Conservation (phyloP, 306 rosid genomes). For the Prunus mume region DNA sequence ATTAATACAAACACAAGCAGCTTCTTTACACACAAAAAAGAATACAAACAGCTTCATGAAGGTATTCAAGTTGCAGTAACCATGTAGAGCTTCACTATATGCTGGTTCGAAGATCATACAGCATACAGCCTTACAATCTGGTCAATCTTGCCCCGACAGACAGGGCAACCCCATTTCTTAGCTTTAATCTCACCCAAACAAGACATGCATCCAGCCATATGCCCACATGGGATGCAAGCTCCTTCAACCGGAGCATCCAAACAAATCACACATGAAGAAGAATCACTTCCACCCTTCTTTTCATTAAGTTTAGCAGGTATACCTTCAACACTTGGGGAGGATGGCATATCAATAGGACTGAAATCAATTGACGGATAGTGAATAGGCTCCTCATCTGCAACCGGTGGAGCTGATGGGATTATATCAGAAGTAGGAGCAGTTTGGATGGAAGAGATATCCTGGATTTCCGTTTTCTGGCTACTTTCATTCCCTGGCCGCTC, state of each 20-base stretch:
- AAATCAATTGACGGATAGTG: constrained; percentile 78
- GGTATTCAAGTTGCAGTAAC: constrained; percentile 13
- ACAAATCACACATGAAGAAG: constrained; percentile 73
- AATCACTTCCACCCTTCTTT: constrained; percentile 34
- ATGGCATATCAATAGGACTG: constrained; percentile 51
- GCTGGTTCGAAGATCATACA: constrained; percentile 49
- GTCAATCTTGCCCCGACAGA: constrained; percentile 84
- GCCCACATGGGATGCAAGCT: constrained; percentile 99
- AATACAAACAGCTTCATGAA: not conserved
- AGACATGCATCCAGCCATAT: constrained; percentile 96
- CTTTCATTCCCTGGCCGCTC: constrained; percentile 34
- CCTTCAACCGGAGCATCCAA: constrained; percentile 96
- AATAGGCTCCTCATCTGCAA: constrained; percentile 47
- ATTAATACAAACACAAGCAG: constrained; percentile 6
- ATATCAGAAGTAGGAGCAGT: constrained; percentile 19
- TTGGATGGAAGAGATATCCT: constrained; percentile 25
- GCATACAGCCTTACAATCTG: constrained; percentile 72
- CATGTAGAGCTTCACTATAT: constrained; percentile 19
- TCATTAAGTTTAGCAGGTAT: constrained; percentile 31
- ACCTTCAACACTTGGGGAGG: constrained; percentile 39
- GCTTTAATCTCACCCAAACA: constrained; percentile 81
- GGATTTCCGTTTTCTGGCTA: constrained; percentile 24
- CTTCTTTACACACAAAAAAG: not conserved
- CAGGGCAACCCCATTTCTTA: constrained; percentile 99
- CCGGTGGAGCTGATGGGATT: constrained; percentile 69